Percentiles rank a stretch among this genome's conserved stretches.
These are phyloP conservation scores for Plasmopara viticola DNA, from an alignment of 352 stramenopile genomes.

Conservation along the genomic window DNA sequence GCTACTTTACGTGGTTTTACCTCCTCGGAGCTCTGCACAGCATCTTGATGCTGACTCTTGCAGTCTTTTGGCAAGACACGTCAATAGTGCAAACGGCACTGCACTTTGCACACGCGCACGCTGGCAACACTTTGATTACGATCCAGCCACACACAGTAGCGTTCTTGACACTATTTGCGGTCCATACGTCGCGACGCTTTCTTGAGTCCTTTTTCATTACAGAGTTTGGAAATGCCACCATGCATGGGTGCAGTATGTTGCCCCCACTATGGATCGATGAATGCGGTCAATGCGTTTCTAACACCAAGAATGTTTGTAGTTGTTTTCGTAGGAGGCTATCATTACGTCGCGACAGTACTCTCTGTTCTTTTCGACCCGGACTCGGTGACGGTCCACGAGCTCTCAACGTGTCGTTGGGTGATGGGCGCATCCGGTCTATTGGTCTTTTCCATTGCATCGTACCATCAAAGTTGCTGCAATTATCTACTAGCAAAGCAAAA, in stretches of 20 bases:
- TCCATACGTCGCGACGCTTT: constrained; percentile 51
- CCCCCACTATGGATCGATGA: background rate
- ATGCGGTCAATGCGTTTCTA: constrained; percentile 4
- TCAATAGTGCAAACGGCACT: constrained; percentile 29
- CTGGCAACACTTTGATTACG: constrained; percentile 6
- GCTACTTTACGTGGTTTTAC: constrained; percentile 74
- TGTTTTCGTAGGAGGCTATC: constrained; percentile 44
- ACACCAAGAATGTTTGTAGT: constrained; percentile 21
- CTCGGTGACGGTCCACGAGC: constrained; percentile 14
- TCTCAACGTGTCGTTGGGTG: constrained; percentile 13
- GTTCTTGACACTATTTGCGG: constrained; percentile 44
- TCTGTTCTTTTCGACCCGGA: constrained; percentile 40
- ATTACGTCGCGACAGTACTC: constrained; percentile 52
- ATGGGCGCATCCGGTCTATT: constrained; percentile 20
- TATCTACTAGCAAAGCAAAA: constrained; percentile 50
- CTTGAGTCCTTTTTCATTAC: constrained; percentile 58
- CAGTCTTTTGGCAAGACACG: constrained; percentile 26
- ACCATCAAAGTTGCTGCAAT: constrained; percentile 65
- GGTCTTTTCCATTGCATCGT: constrained; percentile 42
- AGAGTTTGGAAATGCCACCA: constrained; percentile 56
- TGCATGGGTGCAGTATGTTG: constrained; percentile 44
- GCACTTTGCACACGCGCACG: constrained; percentile 24
- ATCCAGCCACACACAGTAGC: constrained; percentile 35
- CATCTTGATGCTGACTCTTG: constrained; percentile 22
- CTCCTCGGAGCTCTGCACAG: constrained; percentile 48